phyloP scores from a whole-genome alignment of 1,284 basidiomycete species.

The Ustilago curta region DNA sequence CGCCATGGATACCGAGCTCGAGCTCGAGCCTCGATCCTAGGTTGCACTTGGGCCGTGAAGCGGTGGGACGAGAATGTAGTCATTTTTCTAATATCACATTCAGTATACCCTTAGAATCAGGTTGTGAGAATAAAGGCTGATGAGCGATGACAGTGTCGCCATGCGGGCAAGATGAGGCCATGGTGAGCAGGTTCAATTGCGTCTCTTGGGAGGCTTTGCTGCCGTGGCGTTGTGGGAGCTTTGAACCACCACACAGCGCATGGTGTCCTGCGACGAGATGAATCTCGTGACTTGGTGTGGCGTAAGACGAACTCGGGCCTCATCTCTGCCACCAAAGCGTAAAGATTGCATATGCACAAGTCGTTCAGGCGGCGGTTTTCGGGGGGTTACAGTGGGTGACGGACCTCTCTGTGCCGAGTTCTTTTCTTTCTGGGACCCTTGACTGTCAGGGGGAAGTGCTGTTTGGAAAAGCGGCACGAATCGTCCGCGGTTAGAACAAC shows the following conservation, averaged over 20 bases:
- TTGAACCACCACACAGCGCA: neutral
- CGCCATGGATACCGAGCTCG: conserved; percentile 47
- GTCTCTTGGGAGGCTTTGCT: neutral
- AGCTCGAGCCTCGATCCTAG: conserved; percentile 33
- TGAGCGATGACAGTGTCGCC: neutral
- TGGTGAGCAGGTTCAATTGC: neutral
- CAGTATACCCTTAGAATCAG: neutral
- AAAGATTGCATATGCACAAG: neutral
- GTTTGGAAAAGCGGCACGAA: neutral
- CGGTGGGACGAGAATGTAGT: neutral
- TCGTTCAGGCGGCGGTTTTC: neutral
- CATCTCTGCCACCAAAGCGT: too few relatives aligned
- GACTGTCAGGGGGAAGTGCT: neutral
- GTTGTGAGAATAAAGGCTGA: neutral
- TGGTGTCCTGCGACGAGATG: neutral
- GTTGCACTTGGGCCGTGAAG: neutral
- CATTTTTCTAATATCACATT: neutral
- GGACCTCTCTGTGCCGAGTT: conserved; percentile 1
- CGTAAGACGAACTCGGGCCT: too few relatives aligned
- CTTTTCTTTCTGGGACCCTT: neutral
- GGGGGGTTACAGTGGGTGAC: neutral
- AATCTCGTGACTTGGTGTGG: neutral
- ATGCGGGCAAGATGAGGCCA: neutral
- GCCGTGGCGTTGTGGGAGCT: neutral
- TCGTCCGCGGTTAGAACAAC: too few relatives aligned